These are phyloP conservation scores for Blechomonas ayalai DNA, from an alignment of 208 protist species.

Conservation along the genomic window DNA sequence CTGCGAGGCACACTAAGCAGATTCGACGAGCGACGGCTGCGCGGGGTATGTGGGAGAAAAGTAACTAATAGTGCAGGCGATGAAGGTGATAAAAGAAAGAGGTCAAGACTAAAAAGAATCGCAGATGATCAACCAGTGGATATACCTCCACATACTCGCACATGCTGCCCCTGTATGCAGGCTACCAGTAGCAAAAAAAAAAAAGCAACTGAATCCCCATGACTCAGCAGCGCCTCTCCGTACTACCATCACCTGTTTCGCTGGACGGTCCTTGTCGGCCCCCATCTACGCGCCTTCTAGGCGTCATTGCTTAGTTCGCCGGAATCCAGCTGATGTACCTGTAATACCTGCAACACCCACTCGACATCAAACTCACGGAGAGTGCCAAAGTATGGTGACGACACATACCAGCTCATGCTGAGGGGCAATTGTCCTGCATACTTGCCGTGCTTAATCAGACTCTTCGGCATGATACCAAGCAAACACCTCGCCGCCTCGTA, in stretches of 20 bases:
- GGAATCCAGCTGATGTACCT: constrained; percentile 16
- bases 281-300: neutral
- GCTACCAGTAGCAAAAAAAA: constrained; percentile 3
- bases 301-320: neutral
- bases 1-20: too few relatives aligned
- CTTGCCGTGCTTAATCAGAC: constrained; percentile 57
- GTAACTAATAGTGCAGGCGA: too few relatives aligned
- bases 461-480: constrained; percentile 68
- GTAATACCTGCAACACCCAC: constrained; percentile 69
- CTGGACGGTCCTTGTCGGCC: neutral
- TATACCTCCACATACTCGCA: too few relatives aligned
- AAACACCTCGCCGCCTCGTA: constrained; percentile 68
- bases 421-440: constrained; percentile 75
- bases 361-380: constrained; percentile 71
- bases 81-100: too few relatives aligned
- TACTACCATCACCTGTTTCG: neutral
- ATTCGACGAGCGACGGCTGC: too few relatives aligned
- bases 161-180: neutral
- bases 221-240: neutral
- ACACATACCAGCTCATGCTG: constrained; percentile 73
- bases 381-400: constrained; percentile 75
- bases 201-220: constrained; percentile 8
- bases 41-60: too few relatives aligned
- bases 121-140: too few relatives aligned
- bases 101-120: too few relatives aligned